Percentiles rank a stretch among this genome's conserved stretches.
These are phyloP conservation scores for Trametes meyenii DNA, from an alignment of 768 basidiomycete genomes.

Conservation along the genomic window DNA sequence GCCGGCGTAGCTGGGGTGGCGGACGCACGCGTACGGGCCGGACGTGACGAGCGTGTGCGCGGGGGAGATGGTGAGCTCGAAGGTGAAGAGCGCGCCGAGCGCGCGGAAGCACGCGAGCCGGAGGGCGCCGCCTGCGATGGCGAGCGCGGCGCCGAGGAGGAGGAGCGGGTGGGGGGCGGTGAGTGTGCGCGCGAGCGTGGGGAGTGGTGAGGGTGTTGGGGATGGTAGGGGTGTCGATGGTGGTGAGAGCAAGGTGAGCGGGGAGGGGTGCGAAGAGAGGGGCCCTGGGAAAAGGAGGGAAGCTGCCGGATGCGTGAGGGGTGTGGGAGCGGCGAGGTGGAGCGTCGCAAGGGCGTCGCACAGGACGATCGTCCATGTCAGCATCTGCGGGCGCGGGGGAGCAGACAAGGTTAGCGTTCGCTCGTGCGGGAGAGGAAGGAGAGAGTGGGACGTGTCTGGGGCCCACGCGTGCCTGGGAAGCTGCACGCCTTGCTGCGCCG, in stretches of 20 bases:
- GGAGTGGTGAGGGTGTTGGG: neutral
- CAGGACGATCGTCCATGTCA: conserved; percentile 28
- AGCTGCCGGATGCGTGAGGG: conserved; percentile 18
- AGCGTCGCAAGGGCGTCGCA: conserved; percentile 28
- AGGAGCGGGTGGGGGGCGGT: conserved; percentile 29
- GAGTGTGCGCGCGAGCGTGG: conserved; percentile 4
- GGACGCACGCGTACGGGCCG: conserved; percentile 45
- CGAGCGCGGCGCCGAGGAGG: conserved; percentile 33
- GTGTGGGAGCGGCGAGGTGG: conserved; percentile 22
- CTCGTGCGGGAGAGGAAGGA: neutral
- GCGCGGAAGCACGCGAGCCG: conserved; percentile 43
- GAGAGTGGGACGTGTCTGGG: neutral
- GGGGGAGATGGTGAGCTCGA: conserved; percentile 41
- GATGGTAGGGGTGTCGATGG: neutral
- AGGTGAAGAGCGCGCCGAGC: conserved; percentile 44
- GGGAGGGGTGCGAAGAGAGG: neutral
- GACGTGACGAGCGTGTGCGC: conserved; percentile 41
- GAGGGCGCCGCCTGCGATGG: conserved; percentile 35
- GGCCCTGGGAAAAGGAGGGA: conserved; percentile 16
- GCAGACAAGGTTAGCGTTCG: conserved; percentile 11
- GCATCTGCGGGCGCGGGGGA: conserved; percentile 19
- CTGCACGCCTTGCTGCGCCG: neutral
- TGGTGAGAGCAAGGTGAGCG: neutral
- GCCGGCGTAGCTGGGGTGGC: conserved; percentile 44
- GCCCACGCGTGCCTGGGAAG: neutral